These are phyloP conservation scores for Didymella sp. DNA, from an alignment of 2,329 filamentous ascomycete species.

Conservation along the genomic window DNA sequence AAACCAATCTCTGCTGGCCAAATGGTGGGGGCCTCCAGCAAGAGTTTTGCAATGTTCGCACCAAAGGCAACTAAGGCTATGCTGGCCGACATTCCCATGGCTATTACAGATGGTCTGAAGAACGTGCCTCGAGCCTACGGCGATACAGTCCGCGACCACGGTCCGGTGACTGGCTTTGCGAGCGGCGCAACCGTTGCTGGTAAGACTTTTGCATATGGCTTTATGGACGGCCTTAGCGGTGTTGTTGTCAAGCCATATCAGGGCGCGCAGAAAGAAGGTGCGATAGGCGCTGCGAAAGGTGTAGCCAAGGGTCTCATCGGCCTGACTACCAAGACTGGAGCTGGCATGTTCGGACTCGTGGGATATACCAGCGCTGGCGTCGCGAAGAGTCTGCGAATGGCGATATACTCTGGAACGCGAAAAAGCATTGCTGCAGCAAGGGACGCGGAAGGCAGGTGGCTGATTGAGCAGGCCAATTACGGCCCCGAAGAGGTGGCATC, in stretches of 20 bases:
- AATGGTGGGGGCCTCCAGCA: constrained; percentile 17
- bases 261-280: constrained; percentile 67
- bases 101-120: constrained; percentile 80
- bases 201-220: constrained; percentile 73
- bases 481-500: not conserved
- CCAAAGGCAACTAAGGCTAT: constrained; percentile 33
- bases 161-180: constrained; percentile 74
- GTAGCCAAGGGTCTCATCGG: constrained; percentile 41
- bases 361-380: constrained; percentile 58
- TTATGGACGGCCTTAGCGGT: constrained; percentile 79
- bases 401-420: constrained; percentile 9
- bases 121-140: constrained; percentile 83
- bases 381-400: constrained; percentile 42
- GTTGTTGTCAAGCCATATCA: constrained; percentile 75
- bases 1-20: constrained; percentile 12
- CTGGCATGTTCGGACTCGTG: constrained; percentile 25
- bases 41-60: constrained; percentile 20
- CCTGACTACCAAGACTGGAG: constrained; percentile 22
- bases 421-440: constrained; percentile 17
- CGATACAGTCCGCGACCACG: constrained; percentile 73
- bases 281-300: constrained; percentile 61
- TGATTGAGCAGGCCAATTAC: constrained; percentile 9
- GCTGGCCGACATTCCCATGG: constrained; percentile 74
- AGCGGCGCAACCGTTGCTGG: constrained; percentile 77
- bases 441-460: constrained; percentile 15